These are phyloP conservation scores for Vaccinium macrocarpon DNA, from an alignment of 148 eudicot species.

Conservation along the genomic window DNA sequence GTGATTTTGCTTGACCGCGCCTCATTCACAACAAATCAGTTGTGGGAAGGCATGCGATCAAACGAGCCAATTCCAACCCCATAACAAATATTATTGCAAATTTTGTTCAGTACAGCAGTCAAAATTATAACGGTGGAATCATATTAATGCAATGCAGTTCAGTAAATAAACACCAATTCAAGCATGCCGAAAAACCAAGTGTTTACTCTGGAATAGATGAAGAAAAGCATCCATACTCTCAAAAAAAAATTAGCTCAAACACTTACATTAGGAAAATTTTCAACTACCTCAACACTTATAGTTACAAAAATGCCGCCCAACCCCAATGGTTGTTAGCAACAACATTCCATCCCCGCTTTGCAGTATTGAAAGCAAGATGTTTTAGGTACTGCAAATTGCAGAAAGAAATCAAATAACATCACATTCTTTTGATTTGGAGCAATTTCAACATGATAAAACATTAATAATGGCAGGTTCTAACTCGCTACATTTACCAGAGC, in stretches of 20 bases:
- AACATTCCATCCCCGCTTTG: constrained; percentile 85
- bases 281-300: constrained; percentile 43
- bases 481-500: not conserved
- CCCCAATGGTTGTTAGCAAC: constrained; percentile 92
- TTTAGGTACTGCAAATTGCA: constrained; percentile 61
- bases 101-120: not conserved
- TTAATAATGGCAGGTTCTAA: not conserved
- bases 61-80: not conserved
- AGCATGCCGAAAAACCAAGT: not conserved
- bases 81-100: not conserved
- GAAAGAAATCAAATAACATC: not conserved
- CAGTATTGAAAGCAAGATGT: constrained; percentile 67
- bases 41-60: not conserved
- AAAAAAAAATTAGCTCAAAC: not conserved
- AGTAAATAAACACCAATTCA: not conserved
- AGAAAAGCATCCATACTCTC: not conserved
- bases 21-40: not conserved
- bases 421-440: not conserved
- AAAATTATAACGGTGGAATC: not conserved
- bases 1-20: not conserved
- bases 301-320: constrained; percentile 86
- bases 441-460: not conserved
- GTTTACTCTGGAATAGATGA: not conserved
- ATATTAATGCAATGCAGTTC: not conserved
- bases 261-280: not conserved